Evolutionary conservation across 2,329 filamentous ascomycete genomes (phyloP).

Genomic region (Claviceps maximensis): DNA sequence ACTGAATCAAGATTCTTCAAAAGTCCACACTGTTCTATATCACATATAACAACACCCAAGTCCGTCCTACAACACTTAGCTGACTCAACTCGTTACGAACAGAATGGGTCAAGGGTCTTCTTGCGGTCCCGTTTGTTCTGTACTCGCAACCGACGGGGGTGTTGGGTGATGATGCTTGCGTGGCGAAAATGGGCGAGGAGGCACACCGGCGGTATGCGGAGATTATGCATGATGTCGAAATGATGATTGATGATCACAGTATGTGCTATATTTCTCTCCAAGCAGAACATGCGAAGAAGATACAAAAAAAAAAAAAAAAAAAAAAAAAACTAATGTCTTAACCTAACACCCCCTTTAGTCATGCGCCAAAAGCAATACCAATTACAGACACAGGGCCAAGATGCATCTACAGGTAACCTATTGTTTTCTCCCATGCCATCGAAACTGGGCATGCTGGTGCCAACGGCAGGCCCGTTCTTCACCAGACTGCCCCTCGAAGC

Average conservation of each 20-base stretch:
- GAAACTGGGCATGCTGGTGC: conserved; percentile 85
- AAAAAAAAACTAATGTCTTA: not conserved
- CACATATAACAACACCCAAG: no score
- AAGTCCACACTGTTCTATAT: no score
- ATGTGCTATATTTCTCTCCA: no score
- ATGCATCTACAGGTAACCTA: not conserved
- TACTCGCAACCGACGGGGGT: conserved; percentile 88
- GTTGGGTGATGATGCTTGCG: conserved; percentile 54
- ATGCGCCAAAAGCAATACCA: conserved; percentile 44
- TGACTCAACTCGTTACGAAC: not conserved
- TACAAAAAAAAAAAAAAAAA: not conserved
- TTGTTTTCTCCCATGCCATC: conserved; percentile 44
- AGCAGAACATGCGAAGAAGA: not conserved
- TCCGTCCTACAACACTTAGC: no score
- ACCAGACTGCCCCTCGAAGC: conserved; percentile 75
- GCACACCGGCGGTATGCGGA: conserved; percentile 85
- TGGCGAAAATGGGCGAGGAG: conserved; percentile 61
- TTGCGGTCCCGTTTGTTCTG: conserved; percentile 91
- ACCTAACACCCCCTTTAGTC: conserved; percentile 37
- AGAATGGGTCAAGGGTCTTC: conserved; percentile 94
- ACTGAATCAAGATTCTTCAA: no score
- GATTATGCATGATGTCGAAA: conserved; percentile 87
- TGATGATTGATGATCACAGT: conserved; percentile 88
- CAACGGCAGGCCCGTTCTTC: conserved; percentile 86
- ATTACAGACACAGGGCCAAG: not conserved